Conservation (phyloP, 257 asterid species). For the Anisodus tanguticus region DNA sequence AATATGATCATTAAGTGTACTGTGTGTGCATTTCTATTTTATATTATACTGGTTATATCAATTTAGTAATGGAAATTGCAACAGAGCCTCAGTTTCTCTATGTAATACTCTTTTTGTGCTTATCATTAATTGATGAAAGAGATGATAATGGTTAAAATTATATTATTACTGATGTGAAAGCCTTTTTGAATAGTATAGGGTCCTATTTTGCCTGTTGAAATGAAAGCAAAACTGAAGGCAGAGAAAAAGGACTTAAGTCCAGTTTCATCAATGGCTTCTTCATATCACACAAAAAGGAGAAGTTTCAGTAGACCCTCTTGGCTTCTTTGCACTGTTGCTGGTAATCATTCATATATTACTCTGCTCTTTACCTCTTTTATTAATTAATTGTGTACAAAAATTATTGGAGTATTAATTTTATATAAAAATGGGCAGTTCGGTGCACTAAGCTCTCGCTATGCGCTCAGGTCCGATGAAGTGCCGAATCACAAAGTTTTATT, state of each 20-base stretch:
- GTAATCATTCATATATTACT: slow-evolving; percentile 46
- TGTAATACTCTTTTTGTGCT: neutral
- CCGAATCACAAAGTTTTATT: no score
- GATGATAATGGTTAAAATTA: neutral
- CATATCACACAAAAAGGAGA: slow-evolving; percentile 50
- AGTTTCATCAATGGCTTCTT: slow-evolving; percentile 27
- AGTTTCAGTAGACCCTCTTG: slow-evolving; percentile 81
- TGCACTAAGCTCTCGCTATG: no score
- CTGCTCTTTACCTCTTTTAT: neutral
- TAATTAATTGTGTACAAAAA: neutral
- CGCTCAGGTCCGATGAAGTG: no score
- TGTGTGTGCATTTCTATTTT: neutral
- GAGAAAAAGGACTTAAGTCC: slow-evolving; percentile 36
- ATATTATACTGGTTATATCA: neutral
- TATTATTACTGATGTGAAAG: neutral
- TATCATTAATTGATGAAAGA: neutral
- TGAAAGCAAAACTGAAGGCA: slow-evolving; percentile 51
- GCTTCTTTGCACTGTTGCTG: slow-evolving; percentile 88
- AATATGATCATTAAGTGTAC: neutral
- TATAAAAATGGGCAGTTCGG: no score
- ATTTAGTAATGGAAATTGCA: neutral
- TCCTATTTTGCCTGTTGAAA: slow-evolving; percentile 33
- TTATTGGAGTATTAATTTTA: neutral
- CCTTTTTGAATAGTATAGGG: slow-evolving; percentile 7
- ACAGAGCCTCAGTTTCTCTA: neutral